Evolutionary conservation across 108 stramenopile genomes (phyloP).

Genomic region (Cyclotella atomus): DNA sequence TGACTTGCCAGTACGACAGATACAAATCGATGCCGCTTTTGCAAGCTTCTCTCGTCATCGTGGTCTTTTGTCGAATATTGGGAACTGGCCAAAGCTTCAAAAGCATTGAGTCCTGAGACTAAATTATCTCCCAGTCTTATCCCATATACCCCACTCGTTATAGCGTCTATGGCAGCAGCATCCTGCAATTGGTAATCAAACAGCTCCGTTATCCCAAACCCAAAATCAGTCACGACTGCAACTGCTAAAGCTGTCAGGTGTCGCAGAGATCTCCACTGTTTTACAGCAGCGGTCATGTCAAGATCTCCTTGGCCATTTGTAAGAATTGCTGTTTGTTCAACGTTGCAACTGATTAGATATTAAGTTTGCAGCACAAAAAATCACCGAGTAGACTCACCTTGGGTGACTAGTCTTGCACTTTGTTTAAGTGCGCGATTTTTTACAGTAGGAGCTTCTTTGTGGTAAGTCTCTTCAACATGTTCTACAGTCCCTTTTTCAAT

Average conservation of each 20-base stretch:
- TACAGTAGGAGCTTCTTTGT: conserved; percentile 30
- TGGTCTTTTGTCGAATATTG: conserved; percentile 22
- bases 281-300: conserved; percentile 70
- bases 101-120: conserved; percentile 47
- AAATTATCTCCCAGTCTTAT: conserved; percentile 63
- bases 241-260: conserved; percentile 70
- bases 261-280: conserved; percentile 77
- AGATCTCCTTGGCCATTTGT: conserved; percentile 64
- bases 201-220: conserved; percentile 67
- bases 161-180: conserved; percentile 55
- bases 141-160: conserved; percentile 69
- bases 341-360: too few relatives aligned
- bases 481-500: conserved; percentile 69
- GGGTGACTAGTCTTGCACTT: conserved; percentile 78
- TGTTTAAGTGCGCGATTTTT: conserved; percentile 64
- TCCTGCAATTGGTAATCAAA: conserved; percentile 62
- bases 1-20: conserved; percentile 69
- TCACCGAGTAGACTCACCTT: conserved; percentile 18
- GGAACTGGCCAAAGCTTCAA: conserved; percentile 48
- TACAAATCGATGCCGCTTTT: conserved; percentile 35
- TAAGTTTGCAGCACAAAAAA: background rate
- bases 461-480: conserved; percentile 37
- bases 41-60: background rate
- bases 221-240: conserved; percentile 63
- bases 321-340: conserved; percentile 71